phyloP scores from a whole-genome alignment of 1,284 basidiomycete species.

The Jaminaea rosea region DNA sequence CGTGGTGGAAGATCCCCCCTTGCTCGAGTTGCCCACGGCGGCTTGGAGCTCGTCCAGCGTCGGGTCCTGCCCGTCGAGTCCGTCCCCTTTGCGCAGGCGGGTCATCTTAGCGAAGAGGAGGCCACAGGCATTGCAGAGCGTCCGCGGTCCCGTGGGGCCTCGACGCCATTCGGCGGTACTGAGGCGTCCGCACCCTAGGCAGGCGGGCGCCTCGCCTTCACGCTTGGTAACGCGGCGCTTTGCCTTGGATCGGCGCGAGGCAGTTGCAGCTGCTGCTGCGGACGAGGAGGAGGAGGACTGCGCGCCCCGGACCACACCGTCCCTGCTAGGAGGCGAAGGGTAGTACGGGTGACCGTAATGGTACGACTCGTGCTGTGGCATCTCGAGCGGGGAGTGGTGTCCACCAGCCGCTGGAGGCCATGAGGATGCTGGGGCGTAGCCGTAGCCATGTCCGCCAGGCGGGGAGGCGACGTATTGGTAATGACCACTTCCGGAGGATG shows the following conservation, averaged over 20 bases:
- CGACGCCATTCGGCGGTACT: slow-evolving; percentile 20
- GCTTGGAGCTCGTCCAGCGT: not conserved
- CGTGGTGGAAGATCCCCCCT: too few species aligned
- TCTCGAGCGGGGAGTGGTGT: not conserved
- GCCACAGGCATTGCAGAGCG: slow-evolving; percentile 21
- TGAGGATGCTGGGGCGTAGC: not conserved
- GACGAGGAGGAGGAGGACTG: not conserved
- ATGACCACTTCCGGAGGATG: not conserved
- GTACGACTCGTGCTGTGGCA: not conserved
- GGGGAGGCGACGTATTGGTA: not conserved
- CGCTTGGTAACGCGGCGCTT: not conserved
- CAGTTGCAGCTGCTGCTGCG: not conserved
- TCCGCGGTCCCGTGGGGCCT: slow-evolving; percentile 15
- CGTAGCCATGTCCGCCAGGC: not conserved
- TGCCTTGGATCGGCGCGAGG: not conserved
- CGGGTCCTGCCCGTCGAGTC: not conserved
- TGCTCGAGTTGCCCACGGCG: not conserved
- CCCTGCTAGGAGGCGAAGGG: not conserved
- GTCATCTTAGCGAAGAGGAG: slow-evolving; percentile 18
- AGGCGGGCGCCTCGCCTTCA: slow-evolving; percentile 6
- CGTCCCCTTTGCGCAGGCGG: slow-evolving; percentile 6
- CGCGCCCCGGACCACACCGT: not conserved
- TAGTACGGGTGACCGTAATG: too few species aligned
- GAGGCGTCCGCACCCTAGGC: slow-evolving; percentile 15
- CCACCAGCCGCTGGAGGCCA: not conserved